Evolutionary conservation across 345 rosid species (phyloP).

Genomic region (sweet orange (Citrus sinensis)): DNA sequence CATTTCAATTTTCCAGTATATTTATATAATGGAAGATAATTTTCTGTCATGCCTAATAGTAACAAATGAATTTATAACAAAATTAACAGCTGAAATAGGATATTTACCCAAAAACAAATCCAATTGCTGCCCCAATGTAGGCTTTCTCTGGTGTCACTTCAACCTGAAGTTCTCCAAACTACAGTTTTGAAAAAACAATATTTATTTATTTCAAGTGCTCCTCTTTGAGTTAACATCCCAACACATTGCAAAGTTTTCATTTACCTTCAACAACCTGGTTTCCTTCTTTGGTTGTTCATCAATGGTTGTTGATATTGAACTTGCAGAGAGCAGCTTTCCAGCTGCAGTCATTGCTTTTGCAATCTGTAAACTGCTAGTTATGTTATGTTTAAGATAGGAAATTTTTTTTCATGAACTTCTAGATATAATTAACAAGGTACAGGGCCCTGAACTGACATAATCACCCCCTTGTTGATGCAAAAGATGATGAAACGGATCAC

Average conservation of each 20-base stretch:
- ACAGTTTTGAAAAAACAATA: slow-evolving; percentile 17
- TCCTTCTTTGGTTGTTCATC: slow-evolving; percentile 41
- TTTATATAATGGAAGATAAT: not conserved
- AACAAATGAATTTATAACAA: not conserved
- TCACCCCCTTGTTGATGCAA: not conserved
- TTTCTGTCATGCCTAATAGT: not conserved
- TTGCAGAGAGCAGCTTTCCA: slow-evolving; percentile 60
- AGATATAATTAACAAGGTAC: not conserved
- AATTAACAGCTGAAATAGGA: slow-evolving; percentile 3
- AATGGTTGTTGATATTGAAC: slow-evolving; percentile 28
- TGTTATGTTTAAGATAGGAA: not conserved
- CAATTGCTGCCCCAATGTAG: slow-evolving; percentile 66
- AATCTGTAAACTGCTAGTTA: slow-evolving; percentile 42
- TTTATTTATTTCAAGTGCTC: not conserved
- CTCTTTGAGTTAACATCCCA: not conserved
- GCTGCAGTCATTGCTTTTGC: slow-evolving; percentile 70
- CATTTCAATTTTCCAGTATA: slow-evolving; percentile 15
- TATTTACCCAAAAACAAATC: slow-evolving; percentile 66
- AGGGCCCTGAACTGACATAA: not conserved
- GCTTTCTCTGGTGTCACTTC: slow-evolving; percentile 71
- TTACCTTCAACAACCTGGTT: slow-evolving; percentile 73
- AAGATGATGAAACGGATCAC: not conserved
- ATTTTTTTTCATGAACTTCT: not conserved
- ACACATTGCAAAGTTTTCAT: not conserved
- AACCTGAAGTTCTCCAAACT: slow-evolving; percentile 97